phyloP scores from a whole-genome alignment of 2,329 filamentous ascomycete species.

The Fusarium burgessii region DNA sequence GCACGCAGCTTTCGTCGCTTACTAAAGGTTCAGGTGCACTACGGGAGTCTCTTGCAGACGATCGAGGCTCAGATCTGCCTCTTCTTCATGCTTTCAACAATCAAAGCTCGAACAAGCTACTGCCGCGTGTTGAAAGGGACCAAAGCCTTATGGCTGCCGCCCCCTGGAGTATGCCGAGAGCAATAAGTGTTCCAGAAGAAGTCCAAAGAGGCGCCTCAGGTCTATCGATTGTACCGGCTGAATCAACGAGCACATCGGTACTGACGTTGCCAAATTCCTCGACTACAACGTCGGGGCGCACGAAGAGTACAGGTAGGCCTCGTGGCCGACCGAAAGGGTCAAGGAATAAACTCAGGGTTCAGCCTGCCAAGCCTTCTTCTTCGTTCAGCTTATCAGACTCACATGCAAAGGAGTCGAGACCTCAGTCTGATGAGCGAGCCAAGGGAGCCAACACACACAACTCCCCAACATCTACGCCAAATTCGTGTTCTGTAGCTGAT shows the following conservation, averaged over 20 bases:
- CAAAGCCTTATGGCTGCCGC: not conserved
- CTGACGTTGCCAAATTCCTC: not conserved
- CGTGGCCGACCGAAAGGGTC: slow-evolving; percentile 60
- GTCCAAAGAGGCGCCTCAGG: not conserved
- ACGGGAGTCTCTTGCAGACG: not conserved
- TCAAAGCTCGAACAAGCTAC: not conserved
- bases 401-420: slow-evolving; percentile 35
- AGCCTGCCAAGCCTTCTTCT: slow-evolving; percentile 1
- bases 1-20: not conserved
- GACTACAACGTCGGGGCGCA: slow-evolving; percentile 17
- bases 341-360: slow-evolving; percentile 56
- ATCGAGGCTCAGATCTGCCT: not conserved
- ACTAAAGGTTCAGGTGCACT: slow-evolving; percentile 3
- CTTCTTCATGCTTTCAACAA: not conserved
- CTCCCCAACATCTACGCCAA: not conserved
- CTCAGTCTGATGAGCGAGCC: slow-evolving; percentile 25
- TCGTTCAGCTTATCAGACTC: not conserved
- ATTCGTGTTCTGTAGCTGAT: slow-evolving; percentile 1
- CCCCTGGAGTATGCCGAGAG: not conserved
- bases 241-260: not conserved
- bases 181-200: not conserved
- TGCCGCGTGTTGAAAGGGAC: not conserved
- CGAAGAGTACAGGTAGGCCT: slow-evolving; percentile 47
- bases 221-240: not conserved
- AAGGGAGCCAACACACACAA: not conserved